Percentiles rank a stretch among this genome's conserved stretches.
Evolutionary conservation across 345 rosid species (phyloP).

Genomic region (Balakata baccata): DNA sequence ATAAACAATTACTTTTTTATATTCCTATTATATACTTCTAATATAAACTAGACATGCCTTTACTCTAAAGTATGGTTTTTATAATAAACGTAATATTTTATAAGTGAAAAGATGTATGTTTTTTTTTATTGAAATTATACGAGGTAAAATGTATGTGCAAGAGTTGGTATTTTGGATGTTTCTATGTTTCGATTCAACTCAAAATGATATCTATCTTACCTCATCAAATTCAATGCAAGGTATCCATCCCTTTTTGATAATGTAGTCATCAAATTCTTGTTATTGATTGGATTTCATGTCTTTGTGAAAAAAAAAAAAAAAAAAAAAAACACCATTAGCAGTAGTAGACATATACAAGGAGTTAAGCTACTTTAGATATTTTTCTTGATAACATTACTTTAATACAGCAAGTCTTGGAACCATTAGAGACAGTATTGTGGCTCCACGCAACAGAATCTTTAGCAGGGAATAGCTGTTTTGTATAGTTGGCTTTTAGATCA

Average conservation of each 20-base stretch:
- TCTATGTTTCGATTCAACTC: too few species aligned
- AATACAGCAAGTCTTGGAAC: constrained; percentile 52
- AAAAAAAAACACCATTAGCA: not conserved
- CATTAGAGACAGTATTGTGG: constrained; percentile 49
- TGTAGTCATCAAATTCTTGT: constrained; percentile 62
- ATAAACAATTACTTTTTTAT: too few species aligned
- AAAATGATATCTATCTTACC: constrained; percentile 29
- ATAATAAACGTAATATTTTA: too few species aligned
- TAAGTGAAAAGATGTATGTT: too few species aligned
- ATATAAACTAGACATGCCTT: too few species aligned
- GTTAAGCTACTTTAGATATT: not conserved
- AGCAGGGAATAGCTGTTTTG: constrained; percentile 27
- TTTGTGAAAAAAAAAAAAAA: constrained; percentile 13
- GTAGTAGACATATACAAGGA: not conserved
- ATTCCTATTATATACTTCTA: too few species aligned
- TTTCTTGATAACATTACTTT: constrained; percentile 38
- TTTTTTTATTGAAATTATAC: too few species aligned
- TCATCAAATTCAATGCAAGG: constrained; percentile 72
- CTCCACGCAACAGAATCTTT: constrained; percentile 43
- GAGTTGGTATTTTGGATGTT: too few species aligned
- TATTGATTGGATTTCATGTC: constrained; percentile 66
- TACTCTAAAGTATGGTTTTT: too few species aligned
- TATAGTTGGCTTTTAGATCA: constrained; percentile 33
- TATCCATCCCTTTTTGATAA: constrained; percentile 59
- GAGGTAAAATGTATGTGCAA: too few species aligned